Conservation (phyloP, 257 asterid species). For the Solanum pinnatisectum region DNA sequence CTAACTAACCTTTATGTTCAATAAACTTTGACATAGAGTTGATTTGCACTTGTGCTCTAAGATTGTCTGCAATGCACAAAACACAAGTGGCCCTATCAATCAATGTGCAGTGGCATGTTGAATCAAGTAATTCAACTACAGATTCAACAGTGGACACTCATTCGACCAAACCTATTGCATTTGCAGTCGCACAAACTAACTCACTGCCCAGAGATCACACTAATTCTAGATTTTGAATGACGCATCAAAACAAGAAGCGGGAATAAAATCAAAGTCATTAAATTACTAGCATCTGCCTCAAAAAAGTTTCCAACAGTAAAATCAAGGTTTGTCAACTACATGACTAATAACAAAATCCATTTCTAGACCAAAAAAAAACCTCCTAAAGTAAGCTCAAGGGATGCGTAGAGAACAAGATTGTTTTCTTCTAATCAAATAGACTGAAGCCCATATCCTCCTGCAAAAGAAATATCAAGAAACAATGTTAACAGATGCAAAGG, state of each 20-base stretch:
- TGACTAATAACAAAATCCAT: not conserved
- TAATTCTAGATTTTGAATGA: not conserved
- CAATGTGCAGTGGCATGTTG: not conserved
- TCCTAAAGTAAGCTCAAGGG: not conserved
- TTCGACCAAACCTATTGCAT: no score
- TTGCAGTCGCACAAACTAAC: no score
- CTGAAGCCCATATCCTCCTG: conserved; percentile 1
- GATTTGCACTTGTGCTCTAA: not conserved
- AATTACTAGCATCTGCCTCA: not conserved
- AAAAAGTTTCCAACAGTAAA: not conserved
- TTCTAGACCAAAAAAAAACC: not conserved
- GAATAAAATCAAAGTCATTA: not conserved
- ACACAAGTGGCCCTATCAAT: not conserved
- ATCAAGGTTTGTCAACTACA: not conserved
- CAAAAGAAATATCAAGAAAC: not conserved
- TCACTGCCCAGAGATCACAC: no score
- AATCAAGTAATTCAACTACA: no score
- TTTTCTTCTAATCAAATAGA: not conserved
- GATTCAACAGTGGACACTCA: no score
- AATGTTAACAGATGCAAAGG: not conserved
- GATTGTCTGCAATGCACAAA: not conserved
- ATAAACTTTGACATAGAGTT: no score
- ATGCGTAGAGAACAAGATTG: not conserved
- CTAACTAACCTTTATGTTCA: not conserved
- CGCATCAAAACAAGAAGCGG: not conserved